Evolutionary conservation across 345 rosid species (phyloP).

Genomic region (Isatis tinctoria): DNA sequence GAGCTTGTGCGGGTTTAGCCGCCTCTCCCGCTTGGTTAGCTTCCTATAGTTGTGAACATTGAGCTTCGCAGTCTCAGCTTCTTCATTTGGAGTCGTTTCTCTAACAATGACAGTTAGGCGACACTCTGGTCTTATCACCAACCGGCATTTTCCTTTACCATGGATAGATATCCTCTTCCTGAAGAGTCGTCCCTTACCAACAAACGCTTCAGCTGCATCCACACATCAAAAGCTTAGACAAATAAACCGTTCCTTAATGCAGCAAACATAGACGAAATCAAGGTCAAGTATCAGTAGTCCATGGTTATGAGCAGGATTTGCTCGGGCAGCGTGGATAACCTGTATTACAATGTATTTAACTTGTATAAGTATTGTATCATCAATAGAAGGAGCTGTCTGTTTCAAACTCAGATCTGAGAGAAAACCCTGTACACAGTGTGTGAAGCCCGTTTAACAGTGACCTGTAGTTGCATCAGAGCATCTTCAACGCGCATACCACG

Average conservation of each 20-base stretch:
- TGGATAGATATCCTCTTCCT: conserved; percentile 65
- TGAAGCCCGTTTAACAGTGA: conserved; percentile 77
- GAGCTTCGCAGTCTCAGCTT: conserved; percentile 79
- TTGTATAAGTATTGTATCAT: background rate
- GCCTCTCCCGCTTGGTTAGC: conserved; percentile 64
- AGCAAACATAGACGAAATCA: background rate
- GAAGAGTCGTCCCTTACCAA: conserved; percentile 75
- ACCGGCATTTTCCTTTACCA: conserved; percentile 56
- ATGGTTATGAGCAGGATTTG: conserved; percentile 86
- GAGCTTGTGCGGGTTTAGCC: conserved; percentile 71
- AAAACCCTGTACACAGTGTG: conserved; percentile 81
- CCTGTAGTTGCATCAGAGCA: conserved; percentile 90
- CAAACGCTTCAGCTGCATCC: conserved; percentile 82
- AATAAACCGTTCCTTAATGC: background rate
- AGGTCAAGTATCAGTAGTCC: conserved; percentile 31
- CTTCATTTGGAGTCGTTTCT: conserved; percentile 81
- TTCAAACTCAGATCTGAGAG: background rate
- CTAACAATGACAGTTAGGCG: conserved; percentile 80
- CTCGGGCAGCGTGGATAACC: conserved; percentile 94
- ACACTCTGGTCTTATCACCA: conserved; percentile 59
- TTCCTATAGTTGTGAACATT: conserved; percentile 72
- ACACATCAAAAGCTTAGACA: conserved; percentile 14
- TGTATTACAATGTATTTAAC: conserved; percentile 12
- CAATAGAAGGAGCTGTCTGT: background rate
- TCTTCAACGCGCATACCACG: conserved; percentile 98